Conservation (phyloP, 2,329 filamentous ascomycete genomes). For the Aspergillus ruber region DNA sequence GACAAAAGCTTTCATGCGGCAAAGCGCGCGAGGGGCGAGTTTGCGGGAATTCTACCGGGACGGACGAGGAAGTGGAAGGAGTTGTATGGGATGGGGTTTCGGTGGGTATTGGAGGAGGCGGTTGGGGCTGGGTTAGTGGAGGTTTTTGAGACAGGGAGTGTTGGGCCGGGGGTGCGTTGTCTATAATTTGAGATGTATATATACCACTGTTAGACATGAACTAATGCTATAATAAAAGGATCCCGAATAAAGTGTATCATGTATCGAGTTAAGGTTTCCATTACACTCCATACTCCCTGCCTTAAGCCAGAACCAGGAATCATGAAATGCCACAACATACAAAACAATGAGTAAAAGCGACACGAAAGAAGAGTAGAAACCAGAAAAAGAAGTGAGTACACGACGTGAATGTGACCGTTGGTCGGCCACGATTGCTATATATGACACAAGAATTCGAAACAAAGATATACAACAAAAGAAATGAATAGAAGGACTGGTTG, state of each 20-base stretch:
- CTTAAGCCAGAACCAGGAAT: too few species aligned
- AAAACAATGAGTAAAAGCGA: too few species aligned
- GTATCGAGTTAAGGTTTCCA: too few species aligned
- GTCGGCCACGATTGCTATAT: too few species aligned
- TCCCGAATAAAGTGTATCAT: background rate
- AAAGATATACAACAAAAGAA: too few species aligned
- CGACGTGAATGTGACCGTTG: too few species aligned
- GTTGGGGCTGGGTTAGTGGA: conserved; percentile 56
- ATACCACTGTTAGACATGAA: background rate
- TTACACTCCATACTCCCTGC: too few species aligned
- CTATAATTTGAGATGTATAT: conserved; percentile 7
- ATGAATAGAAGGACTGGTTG: too few species aligned
- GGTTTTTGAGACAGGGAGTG: conserved; percentile 57
- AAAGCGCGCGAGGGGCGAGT: conserved; percentile 52
- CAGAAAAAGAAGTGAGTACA: too few species aligned
- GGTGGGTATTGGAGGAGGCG: conserved; percentile 56
- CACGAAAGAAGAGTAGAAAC: too few species aligned
- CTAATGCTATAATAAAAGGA: background rate
- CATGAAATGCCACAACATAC: too few species aligned
- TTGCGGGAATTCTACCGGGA: conserved; percentile 49
- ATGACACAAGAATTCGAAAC: too few species aligned
- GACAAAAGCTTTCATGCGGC: conserved; percentile 40
- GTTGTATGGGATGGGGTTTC: conserved; percentile 54
- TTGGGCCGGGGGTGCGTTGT: conserved; percentile 49
- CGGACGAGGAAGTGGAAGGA: conserved; percentile 59